Conservation (phyloP, 2,329 filamentous ascomycete genomes). For the Stachybotrys elegans region DNA sequence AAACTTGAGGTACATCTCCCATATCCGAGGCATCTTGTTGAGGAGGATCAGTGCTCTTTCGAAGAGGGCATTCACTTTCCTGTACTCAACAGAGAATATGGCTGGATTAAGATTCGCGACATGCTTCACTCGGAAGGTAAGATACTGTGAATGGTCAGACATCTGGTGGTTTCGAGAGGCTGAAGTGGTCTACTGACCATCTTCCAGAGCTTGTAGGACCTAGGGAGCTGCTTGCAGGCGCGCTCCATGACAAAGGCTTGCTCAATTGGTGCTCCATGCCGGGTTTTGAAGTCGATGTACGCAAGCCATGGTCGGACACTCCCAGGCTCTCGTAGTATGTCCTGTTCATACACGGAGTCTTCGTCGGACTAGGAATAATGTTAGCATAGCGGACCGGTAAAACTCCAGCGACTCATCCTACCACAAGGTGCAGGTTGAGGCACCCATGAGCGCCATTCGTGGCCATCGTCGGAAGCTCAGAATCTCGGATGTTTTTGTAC, state of each 20-base stretch:
- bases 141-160: constrained; percentile 55
- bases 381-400: constrained; percentile 17
- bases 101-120: constrained; percentile 78
- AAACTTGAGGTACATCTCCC: constrained; percentile 95
- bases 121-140: constrained; percentile 78
- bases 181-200: constrained; percentile 50
- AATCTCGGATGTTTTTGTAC: too few relatives aligned
- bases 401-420: constrained; percentile 21
- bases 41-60: constrained; percentile 87
- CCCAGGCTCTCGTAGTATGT: constrained; percentile 78
- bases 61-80: constrained; percentile 92
- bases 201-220: constrained; percentile 98
- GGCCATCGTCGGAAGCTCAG: constrained; percentile 17
- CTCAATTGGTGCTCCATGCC: constrained; percentile 79
- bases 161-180: background rate
- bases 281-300: constrained; percentile 86
- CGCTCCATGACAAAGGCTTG: constrained; percentile 86
- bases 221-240: constrained; percentile 81
- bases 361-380: constrained; percentile 60
- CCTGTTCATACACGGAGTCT: constrained; percentile 94
- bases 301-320: constrained; percentile 92
- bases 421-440: constrained; percentile 45
- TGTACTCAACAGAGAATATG: constrained; percentile 72
- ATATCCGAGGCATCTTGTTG: constrained; percentile 98
- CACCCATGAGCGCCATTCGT: constrained; percentile 33